Evolutionary conservation across 768 basidiomycete species (phyloP).

Genomic region (Neoboletus magnificus): DNA sequence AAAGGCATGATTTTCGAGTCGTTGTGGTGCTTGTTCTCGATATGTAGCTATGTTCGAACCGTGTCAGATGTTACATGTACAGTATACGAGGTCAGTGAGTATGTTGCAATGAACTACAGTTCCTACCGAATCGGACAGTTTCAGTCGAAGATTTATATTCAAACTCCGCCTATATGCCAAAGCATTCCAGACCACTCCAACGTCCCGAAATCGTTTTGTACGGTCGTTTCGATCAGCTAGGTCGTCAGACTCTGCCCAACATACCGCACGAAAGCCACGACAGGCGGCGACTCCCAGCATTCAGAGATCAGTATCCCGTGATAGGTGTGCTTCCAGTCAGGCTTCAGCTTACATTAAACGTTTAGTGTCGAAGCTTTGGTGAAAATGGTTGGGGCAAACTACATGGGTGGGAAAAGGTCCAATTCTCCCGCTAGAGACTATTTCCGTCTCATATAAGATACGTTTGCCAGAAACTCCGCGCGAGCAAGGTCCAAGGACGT

Average conservation of each 20-base stretch:
- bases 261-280: neutral
- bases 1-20: neutral
- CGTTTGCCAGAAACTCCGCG: constrained; percentile 48
- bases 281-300: too few relatives aligned
- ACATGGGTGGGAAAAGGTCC: constrained; percentile 73
- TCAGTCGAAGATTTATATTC: neutral
- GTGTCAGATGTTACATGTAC: neutral
- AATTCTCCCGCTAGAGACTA: neutral
- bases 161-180: neutral
- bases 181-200: neutral
- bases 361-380: neutral
- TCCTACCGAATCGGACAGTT: neutral
- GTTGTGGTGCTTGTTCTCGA: neutral
- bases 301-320: too few relatives aligned
- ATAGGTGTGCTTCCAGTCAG: too few relatives aligned
- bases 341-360: neutral
- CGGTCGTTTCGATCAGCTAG: too few relatives aligned
- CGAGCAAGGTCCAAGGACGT: constrained; percentile 57
- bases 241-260: neutral
- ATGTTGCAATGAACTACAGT: neutral
- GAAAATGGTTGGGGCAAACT: constrained; percentile 65
- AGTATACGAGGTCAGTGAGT: neutral
- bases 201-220: too few relatives aligned
- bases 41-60: neutral
- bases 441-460: neutral